These are phyloP conservation scores for Ogataea siamensis DNA, from an alignment of 805 yeast genomes.

Conservation along the genomic window DNA sequence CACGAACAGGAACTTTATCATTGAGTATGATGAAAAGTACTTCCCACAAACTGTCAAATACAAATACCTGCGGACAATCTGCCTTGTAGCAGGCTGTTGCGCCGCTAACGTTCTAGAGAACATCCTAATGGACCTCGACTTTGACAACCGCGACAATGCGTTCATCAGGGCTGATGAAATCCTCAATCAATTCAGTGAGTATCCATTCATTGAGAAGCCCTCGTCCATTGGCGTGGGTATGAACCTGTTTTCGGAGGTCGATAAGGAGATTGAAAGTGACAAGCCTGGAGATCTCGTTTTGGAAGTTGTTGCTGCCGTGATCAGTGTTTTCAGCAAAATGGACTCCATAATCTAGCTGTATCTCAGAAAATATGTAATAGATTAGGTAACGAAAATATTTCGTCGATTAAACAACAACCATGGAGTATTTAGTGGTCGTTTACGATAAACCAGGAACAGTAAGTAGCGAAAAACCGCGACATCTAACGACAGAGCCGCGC, in stretches of 20 bases:
- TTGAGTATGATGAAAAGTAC: conserved; percentile 53
- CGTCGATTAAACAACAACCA: conserved; percentile 15
- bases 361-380: conserved; percentile 6
- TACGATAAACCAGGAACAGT: conserved; percentile 62
- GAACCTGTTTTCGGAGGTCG: conserved; percentile 55
- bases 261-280: conserved; percentile 50
- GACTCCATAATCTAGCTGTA: conserved; percentile 68
- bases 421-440: conserved; percentile 67
- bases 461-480: conserved; percentile 9
- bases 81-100: conserved; percentile 83
- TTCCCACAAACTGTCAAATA: conserved; percentile 69
- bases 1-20: conserved; percentile 65
- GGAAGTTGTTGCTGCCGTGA: conserved; percentile 91
- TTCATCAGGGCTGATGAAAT: conserved; percentile 93
- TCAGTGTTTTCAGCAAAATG: conserved; percentile 86
- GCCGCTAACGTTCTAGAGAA: conserved; percentile 97
- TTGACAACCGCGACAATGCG: conserved; percentile 89
- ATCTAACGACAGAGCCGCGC: conserved; percentile 44
- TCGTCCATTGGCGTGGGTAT: conserved; percentile 69
- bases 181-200: conserved; percentile 75
- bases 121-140: conserved; percentile 69
- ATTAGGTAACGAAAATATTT: conserved; percentile 10
- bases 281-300: conserved; percentile 60
- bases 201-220: conserved; percentile 62
- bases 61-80: conserved; percentile 71